Evolutionary conservation across 345 rosid species (phyloP).

Genomic region (Linum trigynum): DNA sequence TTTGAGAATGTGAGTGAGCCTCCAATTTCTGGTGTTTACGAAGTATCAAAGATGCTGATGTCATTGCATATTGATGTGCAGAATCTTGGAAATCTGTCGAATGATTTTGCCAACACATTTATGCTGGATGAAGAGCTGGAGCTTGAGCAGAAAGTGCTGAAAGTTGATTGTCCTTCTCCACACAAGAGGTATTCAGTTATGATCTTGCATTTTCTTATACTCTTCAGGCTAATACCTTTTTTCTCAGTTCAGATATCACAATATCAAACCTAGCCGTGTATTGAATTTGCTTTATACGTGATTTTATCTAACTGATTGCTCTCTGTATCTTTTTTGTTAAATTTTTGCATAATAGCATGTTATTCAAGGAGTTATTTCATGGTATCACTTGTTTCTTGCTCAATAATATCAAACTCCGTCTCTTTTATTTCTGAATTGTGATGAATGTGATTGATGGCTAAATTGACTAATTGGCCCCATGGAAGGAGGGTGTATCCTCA

Average conservation of each 20-base stretch:
- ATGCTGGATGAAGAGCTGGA: constrained; percentile 94
- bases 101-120: constrained; percentile 70
- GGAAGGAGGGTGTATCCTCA: no score
- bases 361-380: no score
- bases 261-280: background rate
- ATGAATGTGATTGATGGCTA: no score
- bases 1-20: constrained; percentile 26
- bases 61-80: constrained; percentile 19
- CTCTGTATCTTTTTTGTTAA: no score
- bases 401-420: no score
- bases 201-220: background rate
- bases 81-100: constrained; percentile 41
- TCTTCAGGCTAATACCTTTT: background rate
- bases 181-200: constrained; percentile 43
- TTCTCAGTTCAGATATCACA: background rate
- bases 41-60: constrained; percentile 19
- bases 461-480: no score
- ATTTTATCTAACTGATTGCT: no score
- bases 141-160: constrained; percentile 56
- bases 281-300: background rate
- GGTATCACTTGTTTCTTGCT: no score
- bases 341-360: no score
- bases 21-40: constrained; percentile 19
- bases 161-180: constrained; percentile 33
- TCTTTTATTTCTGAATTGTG: no score